phyloP scores from a whole-genome alignment of 2,329 filamentous ascomycete species.

The Trichophyton schoenleinii region DNA sequence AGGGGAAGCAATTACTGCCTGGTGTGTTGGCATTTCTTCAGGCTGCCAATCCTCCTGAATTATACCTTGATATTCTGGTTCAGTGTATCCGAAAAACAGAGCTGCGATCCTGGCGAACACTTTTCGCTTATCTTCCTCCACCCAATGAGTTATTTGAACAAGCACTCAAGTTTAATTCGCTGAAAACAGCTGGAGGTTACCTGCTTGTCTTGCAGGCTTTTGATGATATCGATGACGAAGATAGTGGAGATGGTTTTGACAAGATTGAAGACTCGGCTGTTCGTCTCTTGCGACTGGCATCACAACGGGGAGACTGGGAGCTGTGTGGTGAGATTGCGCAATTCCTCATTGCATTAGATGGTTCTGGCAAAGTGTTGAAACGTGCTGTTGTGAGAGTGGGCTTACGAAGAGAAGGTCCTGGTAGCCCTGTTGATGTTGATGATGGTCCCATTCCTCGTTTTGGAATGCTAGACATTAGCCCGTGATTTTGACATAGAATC shows the following conservation, averaged over 20 bases:
- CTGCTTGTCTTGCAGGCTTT: constrained; percentile 85
- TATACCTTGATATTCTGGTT: constrained; percentile 89
- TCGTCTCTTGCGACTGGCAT: constrained; percentile 66
- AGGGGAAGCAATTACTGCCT: constrained; percentile 29
- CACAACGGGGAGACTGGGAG: constrained; percentile 82
- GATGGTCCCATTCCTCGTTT: background rate
- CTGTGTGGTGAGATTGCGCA: constrained; percentile 86
- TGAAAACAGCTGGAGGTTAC: constrained; percentile 94
- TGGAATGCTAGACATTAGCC: background rate
- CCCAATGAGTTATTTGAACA: constrained; percentile 89
- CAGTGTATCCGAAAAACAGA: constrained; percentile 97
- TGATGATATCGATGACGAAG: constrained; percentile 35
- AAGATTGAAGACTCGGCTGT: constrained; percentile 48
- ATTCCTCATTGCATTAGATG: constrained; percentile 89
- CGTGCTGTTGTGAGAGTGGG: constrained; percentile 30
- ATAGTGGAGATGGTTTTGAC: constrained; percentile 37
- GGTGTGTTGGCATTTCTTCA: constrained; percentile 50
- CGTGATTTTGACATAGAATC: background rate
- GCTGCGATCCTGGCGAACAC: constrained; percentile 81
- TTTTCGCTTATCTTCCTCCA: constrained; percentile 83
- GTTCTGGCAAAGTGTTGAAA: constrained; percentile 62
- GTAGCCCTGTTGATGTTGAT: background rate
- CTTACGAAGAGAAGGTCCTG: constrained; percentile 15
- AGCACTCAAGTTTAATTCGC: constrained; percentile 65
- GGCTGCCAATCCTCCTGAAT: constrained; percentile 53